These are phyloP conservation scores for Chaetomium sp. DNA, from an alignment of 2,329 filamentous ascomycete species.

Conservation along the genomic window DNA sequence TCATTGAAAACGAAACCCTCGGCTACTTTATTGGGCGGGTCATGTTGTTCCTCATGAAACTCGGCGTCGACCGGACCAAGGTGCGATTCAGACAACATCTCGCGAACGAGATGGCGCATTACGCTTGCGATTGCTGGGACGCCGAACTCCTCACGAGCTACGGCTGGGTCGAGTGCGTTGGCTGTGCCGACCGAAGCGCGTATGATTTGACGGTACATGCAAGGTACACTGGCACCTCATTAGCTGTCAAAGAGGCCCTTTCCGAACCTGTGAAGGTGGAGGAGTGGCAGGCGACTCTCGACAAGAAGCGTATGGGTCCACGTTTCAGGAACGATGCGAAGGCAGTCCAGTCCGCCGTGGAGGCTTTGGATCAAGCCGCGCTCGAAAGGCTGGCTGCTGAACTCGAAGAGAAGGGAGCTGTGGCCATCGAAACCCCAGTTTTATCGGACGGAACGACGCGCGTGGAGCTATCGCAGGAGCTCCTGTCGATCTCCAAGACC, in stretches of 20 bases:
- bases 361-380: constrained; percentile 61
- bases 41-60: neutral
- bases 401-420: constrained; percentile 22
- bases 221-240: constrained; percentile 63
- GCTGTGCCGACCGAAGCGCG: constrained; percentile 66
- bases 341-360: constrained; percentile 63
- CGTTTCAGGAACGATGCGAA: constrained; percentile 67
- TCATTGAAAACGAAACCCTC: constrained; percentile 68
- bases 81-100: constrained; percentile 17
- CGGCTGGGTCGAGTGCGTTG: constrained; percentile 21
- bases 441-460: constrained; percentile 26
- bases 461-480: constrained; percentile 18
- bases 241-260: constrained; percentile 62
- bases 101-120: constrained; percentile 20
- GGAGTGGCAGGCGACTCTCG: constrained; percentile 63
- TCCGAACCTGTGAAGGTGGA: constrained; percentile 63
- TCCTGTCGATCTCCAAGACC: constrained; percentile 29
- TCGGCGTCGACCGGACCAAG: constrained; percentile 9
- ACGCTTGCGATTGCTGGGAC: constrained; percentile 18
- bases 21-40: constrained; percentile 16
- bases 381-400: constrained; percentile 53
- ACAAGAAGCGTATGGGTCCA: constrained; percentile 70
- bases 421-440: constrained; percentile 22
- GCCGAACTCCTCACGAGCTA: constrained; percentile 19
- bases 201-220: constrained; percentile 68